Base-by-base conservation (phyloP, 177 flowering plant species). In the Vitis hybrid region DNA sequence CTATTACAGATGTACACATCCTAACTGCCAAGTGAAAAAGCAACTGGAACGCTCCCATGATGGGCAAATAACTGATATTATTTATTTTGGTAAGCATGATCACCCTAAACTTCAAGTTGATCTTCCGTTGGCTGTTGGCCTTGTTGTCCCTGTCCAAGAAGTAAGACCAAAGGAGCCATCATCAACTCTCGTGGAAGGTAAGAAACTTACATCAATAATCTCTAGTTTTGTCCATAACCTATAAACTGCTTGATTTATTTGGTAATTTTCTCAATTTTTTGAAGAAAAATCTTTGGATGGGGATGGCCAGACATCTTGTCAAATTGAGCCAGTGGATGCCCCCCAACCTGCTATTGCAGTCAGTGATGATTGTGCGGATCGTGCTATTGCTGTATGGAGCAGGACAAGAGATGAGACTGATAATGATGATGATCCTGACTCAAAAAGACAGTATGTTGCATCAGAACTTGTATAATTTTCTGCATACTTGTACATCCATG, bases 1-100 rank as follows among this genome's bases (percentile, higher is more conserved):
- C 78, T 91, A 91, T 70, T 91, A 89, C 86, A 91, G 70, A 74
- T 91, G 97, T 65, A 85, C 97, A 54, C 83, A 84, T 77, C 86
- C 87, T 11, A 84, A 79, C 51, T 91, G 97, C 76, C 81, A 13
- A 63, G 94, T 83, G 70, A 91, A 91, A 75, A 91, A 87, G 79
- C 97, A 88, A 74, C 70, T 91, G 75, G 92, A 91, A 63, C 84
- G 85, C 46, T 82, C 91, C 35, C 84, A 74, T 61, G 88, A 82
- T 66, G 92, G 94, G 61, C 78, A 77, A 52, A 73, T 85, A 40
- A 73, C 71, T 24, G 87, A 86, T 62, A 80, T 78, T 71, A 68
- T 82, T 52, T 80, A 81, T 74, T 76, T 85, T 67, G 92, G 90
- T 67, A 67, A 79, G 51, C 92, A 88, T 69, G 82, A 78, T 55